Percentiles rank a stretch among this genome's conserved stretches.
Evolutionary conservation across 768 basidiomycete genomes (phyloP).

Genomic region (Agaricus bisporus): DNA sequence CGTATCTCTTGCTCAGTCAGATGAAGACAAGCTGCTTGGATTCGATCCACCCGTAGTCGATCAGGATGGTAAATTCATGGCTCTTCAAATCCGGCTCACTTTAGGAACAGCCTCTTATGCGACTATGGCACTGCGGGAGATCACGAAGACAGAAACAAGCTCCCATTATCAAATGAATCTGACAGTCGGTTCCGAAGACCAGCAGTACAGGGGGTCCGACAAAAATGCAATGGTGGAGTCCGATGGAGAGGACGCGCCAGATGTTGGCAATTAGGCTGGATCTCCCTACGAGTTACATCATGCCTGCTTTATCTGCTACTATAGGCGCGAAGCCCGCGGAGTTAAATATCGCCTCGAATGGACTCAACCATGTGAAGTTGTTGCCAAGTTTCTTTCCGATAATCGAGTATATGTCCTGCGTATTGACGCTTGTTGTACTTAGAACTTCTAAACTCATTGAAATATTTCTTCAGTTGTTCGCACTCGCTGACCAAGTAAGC

Average conservation of each 20-base stretch:
- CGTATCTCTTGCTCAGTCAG: slow-evolving; percentile 85
- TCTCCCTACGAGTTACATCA: background rate
- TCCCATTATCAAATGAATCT: slow-evolving; percentile 83
- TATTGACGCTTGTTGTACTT: too few species aligned
- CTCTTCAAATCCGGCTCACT: slow-evolving; percentile 79
- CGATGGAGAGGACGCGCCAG: slow-evolving; percentile 11
- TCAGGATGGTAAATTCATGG: slow-evolving; percentile 78
- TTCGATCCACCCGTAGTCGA: slow-evolving; percentile 64
- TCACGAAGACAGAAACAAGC: slow-evolving; percentile 94
- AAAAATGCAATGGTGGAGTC: slow-evolving; percentile 26
- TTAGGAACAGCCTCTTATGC: slow-evolving; percentile 93
- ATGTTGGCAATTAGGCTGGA: background rate
- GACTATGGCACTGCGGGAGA: slow-evolving; percentile 94
- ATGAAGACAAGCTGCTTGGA: slow-evolving; percentile 87
- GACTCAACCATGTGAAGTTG: too few species aligned
- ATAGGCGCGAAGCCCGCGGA: background rate
- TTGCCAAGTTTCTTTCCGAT: too few species aligned
- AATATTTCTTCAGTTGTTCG: too few species aligned
- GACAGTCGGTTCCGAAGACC: slow-evolving; percentile 75
- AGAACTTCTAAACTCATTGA: too few species aligned
- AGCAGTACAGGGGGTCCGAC: slow-evolving; percentile 63
- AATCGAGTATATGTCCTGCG: too few species aligned
- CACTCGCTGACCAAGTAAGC: too few species aligned
- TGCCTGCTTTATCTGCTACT: background rate
- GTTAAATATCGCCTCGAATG: background rate